phyloP scores from a whole-genome alignment of 495 filamentous ascomycete genomes.

The Xylaria bambusicola region DNA sequence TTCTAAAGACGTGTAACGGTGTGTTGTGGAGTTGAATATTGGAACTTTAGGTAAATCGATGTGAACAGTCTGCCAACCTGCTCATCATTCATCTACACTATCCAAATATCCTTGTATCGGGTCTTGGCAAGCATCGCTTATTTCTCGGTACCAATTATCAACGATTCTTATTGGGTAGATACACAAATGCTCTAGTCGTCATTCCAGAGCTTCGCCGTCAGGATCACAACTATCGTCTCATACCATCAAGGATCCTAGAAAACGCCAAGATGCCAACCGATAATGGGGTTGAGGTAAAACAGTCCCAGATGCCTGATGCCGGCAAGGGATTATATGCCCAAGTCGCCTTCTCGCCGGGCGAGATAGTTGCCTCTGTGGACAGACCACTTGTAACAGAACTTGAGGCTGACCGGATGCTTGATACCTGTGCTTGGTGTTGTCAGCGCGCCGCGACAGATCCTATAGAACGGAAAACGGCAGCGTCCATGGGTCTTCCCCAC shows the following conservation, averaged over 20 bases:
- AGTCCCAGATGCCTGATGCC: slow-evolving; percentile 10
- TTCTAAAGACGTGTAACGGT: too few species aligned
- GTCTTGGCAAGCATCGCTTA: background rate
- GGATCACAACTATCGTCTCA: background rate
- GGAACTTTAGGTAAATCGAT: background rate
- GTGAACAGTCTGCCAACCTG: background rate
- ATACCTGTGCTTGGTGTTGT: slow-evolving; percentile 19
- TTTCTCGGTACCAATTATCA: background rate
- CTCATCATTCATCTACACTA: too few species aligned
- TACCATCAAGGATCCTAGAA: background rate
- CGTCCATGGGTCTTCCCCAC: slow-evolving; percentile 16
- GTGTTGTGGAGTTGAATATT: too few species aligned
- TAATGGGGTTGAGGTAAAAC: slow-evolving; percentile 12
- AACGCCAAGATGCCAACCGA: slow-evolving; percentile 14
- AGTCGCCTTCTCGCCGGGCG: slow-evolving; percentile 13
- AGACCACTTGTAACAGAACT: slow-evolving; percentile 18
- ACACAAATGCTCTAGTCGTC: background rate
- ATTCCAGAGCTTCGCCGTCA: background rate
- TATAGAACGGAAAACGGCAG: background rate
- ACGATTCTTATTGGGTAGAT: background rate
- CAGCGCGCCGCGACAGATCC: slow-evolving; percentile 13
- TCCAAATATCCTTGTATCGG: background rate
- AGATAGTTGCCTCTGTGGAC: slow-evolving; percentile 8
- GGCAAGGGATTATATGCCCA: slow-evolving; percentile 14
- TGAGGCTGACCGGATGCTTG: slow-evolving; percentile 13